Evolutionary conservation across 148 eudicot species (phyloP).

Genomic region (Camellia granthamiana): DNA sequence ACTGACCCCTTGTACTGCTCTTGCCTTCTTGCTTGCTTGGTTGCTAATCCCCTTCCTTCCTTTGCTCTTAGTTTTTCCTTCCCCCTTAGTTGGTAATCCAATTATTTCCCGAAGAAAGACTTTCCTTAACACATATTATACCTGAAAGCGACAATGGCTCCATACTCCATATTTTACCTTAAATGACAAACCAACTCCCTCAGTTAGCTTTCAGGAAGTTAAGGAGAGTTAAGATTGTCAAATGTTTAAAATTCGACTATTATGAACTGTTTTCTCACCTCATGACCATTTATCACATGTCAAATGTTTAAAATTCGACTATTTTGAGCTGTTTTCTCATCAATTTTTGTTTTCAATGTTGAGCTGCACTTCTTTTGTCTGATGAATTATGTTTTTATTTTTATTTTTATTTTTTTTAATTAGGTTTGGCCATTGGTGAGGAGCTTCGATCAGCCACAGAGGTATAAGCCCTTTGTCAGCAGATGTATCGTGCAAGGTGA

Average conservation of each 20-base stretch:
- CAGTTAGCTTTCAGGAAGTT: no score
- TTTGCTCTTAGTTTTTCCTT: no score
- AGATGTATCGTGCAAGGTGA: conserved; percentile 43
- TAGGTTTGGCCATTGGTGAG: conserved; percentile 54
- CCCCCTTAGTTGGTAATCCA: no score
- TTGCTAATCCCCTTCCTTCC: background rate
- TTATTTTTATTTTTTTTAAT: background rate
- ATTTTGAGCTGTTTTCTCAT: background rate
- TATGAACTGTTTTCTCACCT: background rate
- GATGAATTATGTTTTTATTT: background rate
- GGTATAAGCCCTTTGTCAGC: conserved; percentile 50
- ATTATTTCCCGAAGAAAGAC: no score
- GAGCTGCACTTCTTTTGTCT: background rate
- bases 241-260: background rate
- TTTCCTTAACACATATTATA: no score
- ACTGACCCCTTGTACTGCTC: background rate
- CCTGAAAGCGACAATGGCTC: no score
- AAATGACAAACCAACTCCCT: no score
- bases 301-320: no score
- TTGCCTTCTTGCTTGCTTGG: background rate
- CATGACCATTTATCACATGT: no score
- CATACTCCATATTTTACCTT: no score
- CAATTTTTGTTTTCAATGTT: background rate
- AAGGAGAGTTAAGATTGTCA: no score
- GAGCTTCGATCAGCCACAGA: conserved; percentile 55